A percentile compares a stretch with the other conserved stretches of the same genome.
Evolutionary conservation across 202 grass and related monocot species (phyloP).

Genomic region (Schoenoplectus triqueter): DNA sequence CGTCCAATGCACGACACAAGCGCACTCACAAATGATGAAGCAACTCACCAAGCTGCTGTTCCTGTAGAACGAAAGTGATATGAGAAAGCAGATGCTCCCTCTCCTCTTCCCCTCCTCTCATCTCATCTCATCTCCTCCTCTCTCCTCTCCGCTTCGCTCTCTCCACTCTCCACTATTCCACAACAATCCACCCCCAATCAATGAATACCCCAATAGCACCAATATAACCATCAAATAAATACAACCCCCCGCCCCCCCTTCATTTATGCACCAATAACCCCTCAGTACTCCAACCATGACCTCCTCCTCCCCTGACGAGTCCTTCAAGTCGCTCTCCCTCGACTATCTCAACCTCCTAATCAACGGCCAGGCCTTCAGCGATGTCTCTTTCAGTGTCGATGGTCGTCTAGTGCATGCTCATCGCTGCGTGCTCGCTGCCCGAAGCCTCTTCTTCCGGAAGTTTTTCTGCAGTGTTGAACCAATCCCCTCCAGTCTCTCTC

Average conservation of each 20-base stretch:
- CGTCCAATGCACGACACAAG: conserved; percentile 19
- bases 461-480: conserved; percentile 90
- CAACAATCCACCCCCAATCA: conserved; percentile 29
- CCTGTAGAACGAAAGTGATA: conserved; percentile 38
- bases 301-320: conserved; percentile 76
- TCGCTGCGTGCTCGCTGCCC: conserved; percentile 87
- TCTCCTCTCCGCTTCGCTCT: too few relatives aligned
- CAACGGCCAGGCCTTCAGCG: conserved; percentile 98
- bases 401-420: conserved; percentile 92
- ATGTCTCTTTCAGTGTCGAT: conserved; percentile 93
- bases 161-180: conserved; percentile 4
- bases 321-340: conserved; percentile 83
- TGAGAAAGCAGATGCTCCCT: conserved; percentile 47
- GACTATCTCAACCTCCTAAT: conserved; percentile 99
- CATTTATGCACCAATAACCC: conserved; percentile 1
- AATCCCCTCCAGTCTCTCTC: conserved; percentile 35
- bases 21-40: conserved; percentile 41
- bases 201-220: neutral
- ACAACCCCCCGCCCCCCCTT: neutral
- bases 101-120: neutral
- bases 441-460: conserved; percentile 95
- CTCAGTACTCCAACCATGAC: conserved; percentile 43
- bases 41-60: conserved; percentile 27
- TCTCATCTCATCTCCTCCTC: too few relatives aligned
- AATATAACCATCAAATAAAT: conserved; percentile 5